Conservation (phyloP, 148 eudicot genomes). For the Polygonum aviculare region DNA sequence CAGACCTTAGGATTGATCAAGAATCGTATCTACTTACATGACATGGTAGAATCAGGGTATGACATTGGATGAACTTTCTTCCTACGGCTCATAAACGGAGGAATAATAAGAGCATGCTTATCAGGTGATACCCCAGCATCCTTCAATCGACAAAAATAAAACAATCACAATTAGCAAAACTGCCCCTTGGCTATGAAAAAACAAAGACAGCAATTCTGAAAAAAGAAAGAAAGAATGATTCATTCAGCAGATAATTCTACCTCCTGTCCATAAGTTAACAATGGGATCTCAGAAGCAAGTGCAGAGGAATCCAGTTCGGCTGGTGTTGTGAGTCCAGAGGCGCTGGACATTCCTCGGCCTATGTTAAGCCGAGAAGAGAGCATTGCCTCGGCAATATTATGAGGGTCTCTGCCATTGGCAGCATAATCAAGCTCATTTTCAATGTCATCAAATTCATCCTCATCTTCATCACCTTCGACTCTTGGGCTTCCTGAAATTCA, state of each 20-base stretch:
- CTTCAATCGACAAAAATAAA: slow-evolving; percentile 17
- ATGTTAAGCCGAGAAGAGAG: slow-evolving; percentile 17
- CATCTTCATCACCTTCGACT: slow-evolving; percentile 64
- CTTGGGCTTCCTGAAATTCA: slow-evolving; percentile 40
- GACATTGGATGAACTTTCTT: slow-evolving; percentile 29
- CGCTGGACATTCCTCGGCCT: slow-evolving; percentile 17
- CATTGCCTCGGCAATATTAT: slow-evolving; percentile 19
- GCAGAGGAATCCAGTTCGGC: slow-evolving; percentile 26
- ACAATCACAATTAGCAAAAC: slow-evolving; percentile 2
- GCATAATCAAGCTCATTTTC: slow-evolving; percentile 45
- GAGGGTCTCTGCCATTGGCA: slow-evolving; percentile 14
- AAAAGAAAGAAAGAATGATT: background rate
- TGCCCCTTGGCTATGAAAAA: background rate
- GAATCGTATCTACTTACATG: slow-evolving; percentile 29
- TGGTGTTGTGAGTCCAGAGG: slow-evolving; percentile 25
- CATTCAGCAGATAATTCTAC: slow-evolving; percentile 14
- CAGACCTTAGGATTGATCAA: background rate
- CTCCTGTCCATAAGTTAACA: slow-evolving; percentile 53
- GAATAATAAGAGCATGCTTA: slow-evolving; percentile 13
- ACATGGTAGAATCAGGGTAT: slow-evolving; percentile 26
- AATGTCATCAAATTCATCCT: slow-evolving; percentile 52
- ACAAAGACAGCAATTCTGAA: background rate
- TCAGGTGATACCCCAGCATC: slow-evolving; percentile 39
- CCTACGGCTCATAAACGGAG: slow-evolving; percentile 30
- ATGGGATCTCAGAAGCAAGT: slow-evolving; percentile 35